Evolutionary conservation across 129 eudicot species (phyloP).

Genomic region (Chrysanthemum makinoi): DNA sequence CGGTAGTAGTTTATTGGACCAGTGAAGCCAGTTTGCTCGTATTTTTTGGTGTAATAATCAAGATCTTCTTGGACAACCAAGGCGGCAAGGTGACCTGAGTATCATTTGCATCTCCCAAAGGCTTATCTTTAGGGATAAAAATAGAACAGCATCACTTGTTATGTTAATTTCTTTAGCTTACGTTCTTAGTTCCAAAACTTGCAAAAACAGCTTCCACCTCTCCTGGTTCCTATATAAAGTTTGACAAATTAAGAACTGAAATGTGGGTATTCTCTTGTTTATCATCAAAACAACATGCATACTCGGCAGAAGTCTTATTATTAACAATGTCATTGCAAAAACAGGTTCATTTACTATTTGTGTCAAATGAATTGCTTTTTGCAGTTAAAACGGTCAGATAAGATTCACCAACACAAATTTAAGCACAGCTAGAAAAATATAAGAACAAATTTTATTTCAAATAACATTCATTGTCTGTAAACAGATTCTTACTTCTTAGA

Average conservation of each 20-base stretch:
- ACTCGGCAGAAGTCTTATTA: background rate
- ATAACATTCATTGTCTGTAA: no score
- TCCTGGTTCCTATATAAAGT: constrained; percentile 53
- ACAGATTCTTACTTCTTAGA: no score
- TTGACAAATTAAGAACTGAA: background rate
- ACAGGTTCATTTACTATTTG: background rate
- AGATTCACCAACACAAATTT: background rate
- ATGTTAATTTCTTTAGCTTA: constrained; percentile 41
- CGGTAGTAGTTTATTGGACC: constrained; percentile 79
- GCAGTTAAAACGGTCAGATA: background rate
- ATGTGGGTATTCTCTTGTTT: background rate
- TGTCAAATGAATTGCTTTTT: background rate
- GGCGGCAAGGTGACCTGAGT: constrained; percentile 36
- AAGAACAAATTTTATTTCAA: no score
- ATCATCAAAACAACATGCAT: background rate
- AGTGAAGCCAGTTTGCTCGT: constrained; percentile 62
- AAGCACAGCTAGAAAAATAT: no score
- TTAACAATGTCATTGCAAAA: background rate
- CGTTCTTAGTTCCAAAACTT: constrained; percentile 36
- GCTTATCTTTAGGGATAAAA: constrained; percentile 57
- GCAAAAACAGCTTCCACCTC: constrained; percentile 67
- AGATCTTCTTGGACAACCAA: constrained; percentile 70
- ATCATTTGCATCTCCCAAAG: constrained; percentile 33
- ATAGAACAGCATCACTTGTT: constrained; percentile 46
- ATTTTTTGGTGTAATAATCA: constrained; percentile 49